A percentile compares a stretch with the other conserved stretches of the same genome.
phyloP scores from a whole-genome alignment of 2,329 filamentous ascomycete species.

The Alternaria rosae region DNA sequence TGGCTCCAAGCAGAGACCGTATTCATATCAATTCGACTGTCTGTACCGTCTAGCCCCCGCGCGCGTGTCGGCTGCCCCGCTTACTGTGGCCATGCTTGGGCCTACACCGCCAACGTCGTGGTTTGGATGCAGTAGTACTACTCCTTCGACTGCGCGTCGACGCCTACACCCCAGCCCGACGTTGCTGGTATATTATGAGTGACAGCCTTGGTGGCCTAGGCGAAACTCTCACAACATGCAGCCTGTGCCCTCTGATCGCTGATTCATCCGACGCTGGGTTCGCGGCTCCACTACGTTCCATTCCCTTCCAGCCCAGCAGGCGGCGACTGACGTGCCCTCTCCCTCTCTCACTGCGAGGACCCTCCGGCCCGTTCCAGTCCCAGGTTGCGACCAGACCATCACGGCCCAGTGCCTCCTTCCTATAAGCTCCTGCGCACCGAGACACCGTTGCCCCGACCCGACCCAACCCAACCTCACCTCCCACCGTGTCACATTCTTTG shows the following conservation, averaged over 20 bases:
- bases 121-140: constrained; percentile 25
- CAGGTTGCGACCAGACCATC: constrained; percentile 4
- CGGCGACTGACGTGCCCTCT: constrained; percentile 7
- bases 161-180: constrained; percentile 31
- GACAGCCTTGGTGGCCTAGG: constrained; percentile 18
- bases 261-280: constrained; percentile 30
- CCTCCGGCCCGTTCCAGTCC: not conserved
- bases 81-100: constrained; percentile 19
- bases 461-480: constrained; percentile 13
- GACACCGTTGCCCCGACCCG: constrained; percentile 23
- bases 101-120: constrained; percentile 23
- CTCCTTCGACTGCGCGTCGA: constrained; percentile 19
- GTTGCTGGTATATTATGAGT: constrained; percentile 28
- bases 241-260: constrained; percentile 24
- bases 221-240: constrained; percentile 23
- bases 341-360: constrained; percentile 5
- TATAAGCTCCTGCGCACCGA: constrained; percentile 26
- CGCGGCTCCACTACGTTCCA: constrained; percentile 38
- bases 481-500: constrained; percentile 35
- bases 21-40: not conserved
- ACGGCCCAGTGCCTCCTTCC: constrained; percentile 23
- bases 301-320: constrained; percentile 33
- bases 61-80: constrained; percentile 1
- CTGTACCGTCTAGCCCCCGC: not conserved
- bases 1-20: not conserved